Base-by-base conservation (phyloP, 768 basidiomycete genomes). In the Crucibulum laeve region DNA sequence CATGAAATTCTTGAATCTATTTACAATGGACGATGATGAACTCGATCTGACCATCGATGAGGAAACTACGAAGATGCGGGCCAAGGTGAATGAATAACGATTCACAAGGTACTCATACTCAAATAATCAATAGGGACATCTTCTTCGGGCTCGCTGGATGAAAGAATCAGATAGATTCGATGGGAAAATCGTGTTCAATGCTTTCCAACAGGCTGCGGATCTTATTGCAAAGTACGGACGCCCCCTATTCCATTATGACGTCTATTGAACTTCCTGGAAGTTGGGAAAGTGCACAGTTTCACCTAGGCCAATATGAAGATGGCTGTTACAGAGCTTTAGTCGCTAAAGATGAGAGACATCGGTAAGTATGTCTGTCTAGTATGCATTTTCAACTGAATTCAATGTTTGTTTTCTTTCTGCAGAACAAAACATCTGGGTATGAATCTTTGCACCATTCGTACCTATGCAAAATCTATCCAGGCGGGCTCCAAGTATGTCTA, bases 401-500 rank as follows among this genome's bases (percentile, higher is more conserved):
- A n/a, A n/a, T n/a, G n/a, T n/a, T n/a, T n/a, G n/a, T n/a, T n/a
- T n/a, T n/a, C n/a, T n/a, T n/a, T n/a, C n/a, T n/a, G n/a, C n/a
- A n/a, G n/a, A n/a, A n/a, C n/a, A n/a, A n/a, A n/a, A n/a, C n/a
- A n/a, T n/a, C 58, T 78, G 33, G 77, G 69, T 45, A 82, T 89
- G 84, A 79, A 79, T 53, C 49, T 73, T 4, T 73, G 77, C 42
- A 85, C 87, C 15, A 63, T 92, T 54, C 72, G 73, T 55, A 68
- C 76, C 50, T 95, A 84, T 49, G 70, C 74, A 2, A 79, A 72
- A 48, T 86, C 93, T 1, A 80, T 94, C 36, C 70, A 71, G 54
- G 67, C 74, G 56, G 96, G 96, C 14, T 91, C 93, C 26, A 99
- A 99, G 70, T 96, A 87, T 60, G 84, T 95, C 18, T 98, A 95